These are phyloP conservation scores for Penicillium psychrosexuale DNA, from an alignment of 2,329 filamentous ascomycete genomes.

Conservation along the genomic window DNA sequence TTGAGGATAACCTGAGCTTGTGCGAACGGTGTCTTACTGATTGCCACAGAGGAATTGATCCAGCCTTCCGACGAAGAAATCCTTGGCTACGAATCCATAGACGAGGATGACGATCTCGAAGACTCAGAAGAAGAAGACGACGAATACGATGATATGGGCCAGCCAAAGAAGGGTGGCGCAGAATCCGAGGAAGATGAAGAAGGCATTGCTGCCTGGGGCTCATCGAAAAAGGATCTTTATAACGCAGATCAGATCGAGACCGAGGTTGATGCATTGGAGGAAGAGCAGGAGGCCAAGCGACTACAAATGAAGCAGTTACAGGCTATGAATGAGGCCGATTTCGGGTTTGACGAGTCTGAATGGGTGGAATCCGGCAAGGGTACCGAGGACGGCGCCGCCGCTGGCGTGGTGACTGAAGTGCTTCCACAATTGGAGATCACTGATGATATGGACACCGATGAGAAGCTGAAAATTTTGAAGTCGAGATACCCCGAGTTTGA, in stretches of 20 bases:
- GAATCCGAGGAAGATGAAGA: constrained; percentile 48
- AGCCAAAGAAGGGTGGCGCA: constrained; percentile 19
- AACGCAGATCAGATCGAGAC: constrained; percentile 74
- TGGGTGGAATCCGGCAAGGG: constrained; percentile 63
- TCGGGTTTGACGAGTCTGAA: constrained; percentile 85
- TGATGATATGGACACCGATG: constrained; percentile 70
- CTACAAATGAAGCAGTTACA: constrained; percentile 88
- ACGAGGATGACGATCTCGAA: constrained; percentile 32
- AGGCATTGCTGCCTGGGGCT: constrained; percentile 74
- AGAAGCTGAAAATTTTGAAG: constrained; percentile 71
- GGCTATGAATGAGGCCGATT: constrained; percentile 87
- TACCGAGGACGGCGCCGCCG: constrained; percentile 44
- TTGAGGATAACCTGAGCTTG: not conserved
- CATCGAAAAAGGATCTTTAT: constrained; percentile 87
- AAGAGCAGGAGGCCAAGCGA: constrained; percentile 84
- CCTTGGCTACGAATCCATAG: constrained; percentile 46
- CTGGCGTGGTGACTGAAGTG: constrained; percentile 75
- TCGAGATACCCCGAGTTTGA: constrained; percentile 90
- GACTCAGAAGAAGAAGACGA: constrained; percentile 46
- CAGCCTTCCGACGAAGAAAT: constrained; percentile 63
- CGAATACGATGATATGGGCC: constrained; percentile 29
- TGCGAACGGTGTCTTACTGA: constrained; percentile 15
- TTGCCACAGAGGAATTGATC: constrained; percentile 52
- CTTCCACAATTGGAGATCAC: constrained; percentile 79
- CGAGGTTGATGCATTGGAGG: constrained; percentile 74